Percentiles rank a stretch among this genome's conserved stretches.
phyloP scores from a whole-genome alignment of 441 rosid species.

The Populus hybrid region DNA sequence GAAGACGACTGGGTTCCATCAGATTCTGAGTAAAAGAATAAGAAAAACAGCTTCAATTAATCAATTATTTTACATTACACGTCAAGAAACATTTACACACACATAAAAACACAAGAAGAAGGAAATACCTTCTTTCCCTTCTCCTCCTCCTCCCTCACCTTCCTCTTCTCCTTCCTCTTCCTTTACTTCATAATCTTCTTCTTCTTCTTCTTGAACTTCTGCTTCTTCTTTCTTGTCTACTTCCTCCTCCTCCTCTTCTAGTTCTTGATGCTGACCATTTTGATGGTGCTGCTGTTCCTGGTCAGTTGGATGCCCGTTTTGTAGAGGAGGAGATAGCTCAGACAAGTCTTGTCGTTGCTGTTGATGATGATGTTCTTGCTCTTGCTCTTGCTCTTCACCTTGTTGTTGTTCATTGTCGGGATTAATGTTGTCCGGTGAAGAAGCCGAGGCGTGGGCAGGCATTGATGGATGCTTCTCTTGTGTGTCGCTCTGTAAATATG shows the following conservation, averaged over 20 bases:
- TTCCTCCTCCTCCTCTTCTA: slow-evolving; percentile 2
- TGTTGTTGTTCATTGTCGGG: slow-evolving; percentile 24
- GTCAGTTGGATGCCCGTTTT: background rate
- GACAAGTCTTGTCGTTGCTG: background rate
- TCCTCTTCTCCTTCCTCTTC: slow-evolving; percentile 24
- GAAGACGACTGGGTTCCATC: slow-evolving; percentile 46
- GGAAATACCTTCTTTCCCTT: slow-evolving; percentile 5
- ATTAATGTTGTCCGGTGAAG: slow-evolving; percentile 40
- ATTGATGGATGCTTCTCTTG: slow-evolving; percentile 34
- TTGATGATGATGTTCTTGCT: background rate
- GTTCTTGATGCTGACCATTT: slow-evolving; percentile 13
- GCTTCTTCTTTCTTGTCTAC: slow-evolving; percentile 13
- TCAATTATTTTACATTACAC: slow-evolving; percentile 14
- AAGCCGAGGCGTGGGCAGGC: slow-evolving; percentile 66
- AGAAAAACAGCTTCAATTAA: slow-evolving; percentile 20
- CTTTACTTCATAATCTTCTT: slow-evolving; percentile 24
- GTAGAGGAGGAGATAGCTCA: background rate
- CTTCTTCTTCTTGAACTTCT: slow-evolving; percentile 23
- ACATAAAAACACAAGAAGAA: slow-evolving; percentile 6
- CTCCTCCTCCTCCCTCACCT: slow-evolving; percentile 9
- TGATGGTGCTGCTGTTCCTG: background rate
- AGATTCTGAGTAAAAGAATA: slow-evolving; percentile 46
- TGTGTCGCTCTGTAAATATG: background rate
- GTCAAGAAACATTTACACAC: slow-evolving; percentile 19
- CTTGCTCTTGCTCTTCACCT: slow-evolving; percentile 13